Evolutionary conservation across 208 protist species (phyloP).

Genomic region (Acanthamoeba healyi): DNA sequence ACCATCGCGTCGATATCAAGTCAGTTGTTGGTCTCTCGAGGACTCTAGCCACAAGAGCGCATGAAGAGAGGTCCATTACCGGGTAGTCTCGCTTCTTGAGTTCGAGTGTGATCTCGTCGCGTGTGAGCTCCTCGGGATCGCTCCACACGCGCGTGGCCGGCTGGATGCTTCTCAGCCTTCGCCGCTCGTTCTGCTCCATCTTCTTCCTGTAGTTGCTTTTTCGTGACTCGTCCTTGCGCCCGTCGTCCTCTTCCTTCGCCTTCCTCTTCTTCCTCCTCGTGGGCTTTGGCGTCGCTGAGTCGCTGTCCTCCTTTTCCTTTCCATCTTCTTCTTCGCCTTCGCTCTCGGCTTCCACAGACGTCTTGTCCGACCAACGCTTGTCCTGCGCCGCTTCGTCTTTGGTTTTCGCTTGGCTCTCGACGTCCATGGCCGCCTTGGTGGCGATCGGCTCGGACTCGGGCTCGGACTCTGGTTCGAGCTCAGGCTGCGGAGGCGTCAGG

Average conservation of each 20-base stretch:
- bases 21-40: too few relatives aligned
- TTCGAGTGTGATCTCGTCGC: slow-evolving; percentile 35
- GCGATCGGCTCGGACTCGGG: not conserved
- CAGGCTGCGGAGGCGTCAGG: not conserved
- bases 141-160: slow-evolving; percentile 23
- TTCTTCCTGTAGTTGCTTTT: slow-evolving; percentile 2
- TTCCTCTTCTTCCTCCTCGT: not conserved
- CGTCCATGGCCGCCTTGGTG: not conserved
- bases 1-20: too few relatives aligned
- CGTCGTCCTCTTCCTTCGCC: not conserved
- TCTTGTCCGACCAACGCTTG: too few relatives aligned
- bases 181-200: slow-evolving; percentile 25
- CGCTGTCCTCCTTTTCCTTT: not conserved
- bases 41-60: not conserved
- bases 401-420: not conserved
- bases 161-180: not conserved
- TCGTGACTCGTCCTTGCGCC: not conserved
- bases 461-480: not conserved
- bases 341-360: not conserved
- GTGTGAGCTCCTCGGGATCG: slow-evolving; percentile 3
- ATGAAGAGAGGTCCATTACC: not conserved
- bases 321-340: not conserved
- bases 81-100: slow-evolving; percentile 60
- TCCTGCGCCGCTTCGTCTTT: not conserved
- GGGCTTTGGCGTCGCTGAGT: not conserved